These are phyloP conservation scores for Ramaria sp. DNA, from an alignment of 768 basidiomycete genomes.

Conservation along the genomic window DNA sequence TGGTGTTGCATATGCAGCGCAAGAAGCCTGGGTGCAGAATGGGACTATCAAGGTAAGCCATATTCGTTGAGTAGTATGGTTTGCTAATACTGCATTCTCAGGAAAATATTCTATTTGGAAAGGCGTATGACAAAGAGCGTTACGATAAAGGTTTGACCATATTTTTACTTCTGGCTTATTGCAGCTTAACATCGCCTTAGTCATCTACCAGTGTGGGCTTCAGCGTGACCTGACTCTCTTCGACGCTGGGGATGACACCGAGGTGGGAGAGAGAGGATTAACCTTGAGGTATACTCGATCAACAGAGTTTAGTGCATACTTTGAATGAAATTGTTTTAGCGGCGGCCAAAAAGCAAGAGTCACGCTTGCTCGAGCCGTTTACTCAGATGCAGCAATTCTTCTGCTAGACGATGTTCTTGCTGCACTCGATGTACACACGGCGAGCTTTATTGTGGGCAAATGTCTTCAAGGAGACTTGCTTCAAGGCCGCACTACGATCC, in stretches of 20 bases:
- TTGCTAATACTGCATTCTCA: conserved; percentile 27
- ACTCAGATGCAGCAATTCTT: conserved; percentile 49
- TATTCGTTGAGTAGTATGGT: neutral
- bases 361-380: conserved; percentile 46
- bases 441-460: conserved; percentile 39
- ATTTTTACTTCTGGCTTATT: neutral
- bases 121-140: conserved; percentile 26
- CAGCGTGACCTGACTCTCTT: conserved; percentile 36
- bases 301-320: neutral
- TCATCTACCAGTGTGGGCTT: conserved; percentile 30
- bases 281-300: conserved; percentile 30
- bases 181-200: conserved; percentile 11
- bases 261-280: conserved; percentile 63
- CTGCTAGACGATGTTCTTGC: conserved; percentile 62
- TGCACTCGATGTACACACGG: conserved; percentile 48
- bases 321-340: conserved; percentile 13
- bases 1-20: conserved; percentile 72
- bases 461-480: conserved; percentile 33
- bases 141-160: conserved; percentile 16
- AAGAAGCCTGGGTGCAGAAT: conserved; percentile 81
- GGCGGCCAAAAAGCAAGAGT: conserved; percentile 47
- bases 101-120: conserved; percentile 41
- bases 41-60: conserved; percentile 51
- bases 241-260: conserved; percentile 54
- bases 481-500: conserved; percentile 31